Conservation (phyloP, 805 yeast species). For the Starmera pachycereana region DNA sequence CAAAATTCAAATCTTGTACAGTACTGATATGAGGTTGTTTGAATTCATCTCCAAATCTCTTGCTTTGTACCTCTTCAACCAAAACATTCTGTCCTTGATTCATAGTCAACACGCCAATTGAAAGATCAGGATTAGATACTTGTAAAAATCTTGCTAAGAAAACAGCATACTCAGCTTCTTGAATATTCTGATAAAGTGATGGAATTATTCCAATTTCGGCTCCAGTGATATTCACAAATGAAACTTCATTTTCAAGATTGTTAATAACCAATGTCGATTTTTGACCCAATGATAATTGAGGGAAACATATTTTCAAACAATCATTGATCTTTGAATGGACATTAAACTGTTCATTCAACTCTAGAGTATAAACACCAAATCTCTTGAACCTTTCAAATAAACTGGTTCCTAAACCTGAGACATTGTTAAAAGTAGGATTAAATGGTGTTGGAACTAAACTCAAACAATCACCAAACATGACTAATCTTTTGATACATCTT, state of each 20-base stretch:
- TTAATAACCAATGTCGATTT: neutral
- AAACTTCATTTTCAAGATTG: constrained; percentile 4
- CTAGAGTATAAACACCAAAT: constrained; percentile 10
- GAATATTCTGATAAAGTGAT: constrained; percentile 24
- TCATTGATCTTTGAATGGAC: neutral
- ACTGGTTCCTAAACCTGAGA: constrained; percentile 13
- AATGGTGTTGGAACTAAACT: constrained; percentile 16
- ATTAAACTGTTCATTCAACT: constrained; percentile 3
- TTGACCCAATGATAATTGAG: neutral
- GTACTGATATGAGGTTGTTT: constrained; percentile 1
- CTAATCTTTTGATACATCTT: constrained; percentile 15
- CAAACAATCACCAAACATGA: constrained; percentile 26
- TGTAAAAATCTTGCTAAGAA: constrained; percentile 36
- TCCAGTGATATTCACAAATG: constrained; percentile 23
- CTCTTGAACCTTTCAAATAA: constrained; percentile 17
- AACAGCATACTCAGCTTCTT: constrained; percentile 39
- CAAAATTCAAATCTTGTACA: neutral
- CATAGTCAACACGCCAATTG: constrained; percentile 31
- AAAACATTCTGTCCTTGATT: constrained; percentile 31
- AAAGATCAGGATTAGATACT: constrained; percentile 28
- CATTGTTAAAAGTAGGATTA: constrained; percentile 5
- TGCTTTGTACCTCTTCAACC: constrained; percentile 28
- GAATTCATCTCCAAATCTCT: constrained; percentile 9
- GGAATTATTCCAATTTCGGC: constrained; percentile 20
- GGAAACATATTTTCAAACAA: neutral